Base-by-base conservation (phyloP, 1,284 basidiomycete species). In the Cryptococcus sp. region DNA sequence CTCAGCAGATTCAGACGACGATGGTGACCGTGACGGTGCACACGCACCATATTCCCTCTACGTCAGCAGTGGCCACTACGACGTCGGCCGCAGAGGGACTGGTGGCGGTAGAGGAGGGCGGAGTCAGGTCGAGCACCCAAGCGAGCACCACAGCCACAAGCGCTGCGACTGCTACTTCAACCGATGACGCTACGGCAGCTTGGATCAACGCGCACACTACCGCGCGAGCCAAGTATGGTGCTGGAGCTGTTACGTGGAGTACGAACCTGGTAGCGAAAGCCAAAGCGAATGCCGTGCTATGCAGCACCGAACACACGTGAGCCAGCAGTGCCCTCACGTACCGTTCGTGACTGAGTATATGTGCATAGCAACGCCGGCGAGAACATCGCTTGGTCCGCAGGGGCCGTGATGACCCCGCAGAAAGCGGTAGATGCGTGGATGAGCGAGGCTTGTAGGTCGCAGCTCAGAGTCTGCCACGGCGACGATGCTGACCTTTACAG, bases 341-440 rank as follows among this genome's bases (percentile, higher is more conserved):
- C 13, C 39, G 16, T 10, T 46, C 27, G 10, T 20, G 19, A 23
- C 25, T 48, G 23, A 30, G 11, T 19, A 17, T 27, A 35, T 25
- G 40, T 1, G 20, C 23, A 22, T 35, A 69, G 65, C 19, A 63
- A 65, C 47, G 60, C 61, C 11, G 64, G 64, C 13, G 66, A 71
- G 53, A 67, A 69, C 59, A 19, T 67, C 52, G 13, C 60, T 41
- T 54, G 61, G 62, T 55, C 60, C 51, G 25, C 60, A 54, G 41
- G 57, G 23, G 35, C 39, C 55, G 53, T 53, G 22, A 35, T 35
- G 30, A 61, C 67, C 7, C 64, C 69, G 15, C 43, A 64, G 39
- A 43, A 55, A 5, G 60, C 66, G 3, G 60, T 71, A 3, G 19
- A 64, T 23, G 63, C 48, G 46, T 71, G 69, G 69, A 60, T 68